Evolutionary conservation across 1,139 yeast species (phyloP), one percentile per base, ranked within the genome.

Genomic region (Suhomyces anneliseae): DNA sequence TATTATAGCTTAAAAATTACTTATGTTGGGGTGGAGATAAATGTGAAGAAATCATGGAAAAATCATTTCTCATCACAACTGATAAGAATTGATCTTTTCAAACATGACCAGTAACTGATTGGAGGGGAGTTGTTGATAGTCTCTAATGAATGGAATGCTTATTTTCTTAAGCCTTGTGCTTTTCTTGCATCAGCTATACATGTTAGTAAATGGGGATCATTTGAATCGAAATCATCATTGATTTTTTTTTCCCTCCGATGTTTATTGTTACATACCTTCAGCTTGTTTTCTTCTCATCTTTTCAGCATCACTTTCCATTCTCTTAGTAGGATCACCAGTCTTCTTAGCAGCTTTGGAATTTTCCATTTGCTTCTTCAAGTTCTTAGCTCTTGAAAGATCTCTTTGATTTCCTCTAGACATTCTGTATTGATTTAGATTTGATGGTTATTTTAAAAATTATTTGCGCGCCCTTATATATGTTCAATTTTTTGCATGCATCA

Each of bases 371-470:
- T 92, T 92, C 74, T 92, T 93, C 64, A 72, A 66, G 69, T 89
- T 90, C 72, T 89, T 92, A 51, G 85, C 90, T 64, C 99, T 81
- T 29, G 97, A 97, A 60, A 88, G 79, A 43, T 93, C 99, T 67
- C 99, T 81, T 70, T 93, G 98, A 69, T 93, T 93, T 32, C 99
- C 99, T 76, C 99, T 82, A 44, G 96, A 86, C 98, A 92, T 92
- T 29, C n/a, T 5, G 9, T 29, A 29, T 9, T 29, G 11, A 29
- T 9, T 29, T 9, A 29, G 45, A 44, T 64, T 15, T 19, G 35
- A 8, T 36, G 42, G 27, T 32, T 15, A 15, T 34, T 26, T 7
- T 14, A 15, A 29, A 34, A 15, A 36, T 32, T 15, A 37, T 29
- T 46, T 38, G 27, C 44, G 49, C 49, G 35, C 46, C 34, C 42